A percentile compares a stretch with the other conserved stretches of the same genome.
Evolutionary conservation across 371 early-diverging fungal species (phyloP).

Genomic region (Zychaea mexicana): DNA sequence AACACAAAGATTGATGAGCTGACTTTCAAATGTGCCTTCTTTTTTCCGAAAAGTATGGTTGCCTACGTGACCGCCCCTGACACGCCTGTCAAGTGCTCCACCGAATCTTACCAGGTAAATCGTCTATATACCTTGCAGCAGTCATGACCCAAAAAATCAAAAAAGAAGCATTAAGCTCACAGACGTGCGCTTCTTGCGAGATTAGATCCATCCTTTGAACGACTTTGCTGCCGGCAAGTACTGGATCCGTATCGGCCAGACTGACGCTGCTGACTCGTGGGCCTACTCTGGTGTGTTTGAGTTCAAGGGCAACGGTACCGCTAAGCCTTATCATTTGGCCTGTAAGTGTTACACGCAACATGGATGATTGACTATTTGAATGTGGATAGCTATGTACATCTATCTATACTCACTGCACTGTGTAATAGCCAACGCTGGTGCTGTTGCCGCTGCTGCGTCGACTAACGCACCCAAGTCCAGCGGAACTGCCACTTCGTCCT

Average conservation of each 20-base stretch:
- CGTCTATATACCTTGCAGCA: not conserved
- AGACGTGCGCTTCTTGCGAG: not conserved
- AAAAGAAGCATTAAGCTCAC: not conserved
- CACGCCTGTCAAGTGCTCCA: constrained; percentile 23
- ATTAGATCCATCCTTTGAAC: constrained; percentile 47
- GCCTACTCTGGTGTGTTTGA: constrained; percentile 46
- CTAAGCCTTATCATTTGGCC: constrained; percentile 28
- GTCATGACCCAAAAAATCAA: not conserved
- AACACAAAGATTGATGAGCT: not conserved
- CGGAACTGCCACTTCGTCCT: constrained; percentile 18
- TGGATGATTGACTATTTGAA: not conserved
- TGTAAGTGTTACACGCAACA: constrained; percentile 24
- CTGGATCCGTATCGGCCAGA: constrained; percentile 51
- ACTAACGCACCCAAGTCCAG: constrained; percentile 11
- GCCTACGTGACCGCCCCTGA: constrained; percentile 24
- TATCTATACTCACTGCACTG: not conserved
- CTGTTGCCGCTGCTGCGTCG: constrained; percentile 15
- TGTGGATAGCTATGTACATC: not conserved
- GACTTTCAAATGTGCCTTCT: not conserved
- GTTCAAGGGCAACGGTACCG: constrained; percentile 42
- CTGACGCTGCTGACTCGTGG: constrained; percentile 29
- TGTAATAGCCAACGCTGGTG: constrained; percentile 15
- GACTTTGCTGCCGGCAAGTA: constrained; percentile 50
- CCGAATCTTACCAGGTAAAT: constrained; percentile 18
- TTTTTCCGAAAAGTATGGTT: constrained; percentile 17